Percentiles rank a stretch among this genome's conserved stretches.
Conservation (phyloP, 345 rosid genomes). For the Pistacia atlantica region DNA sequence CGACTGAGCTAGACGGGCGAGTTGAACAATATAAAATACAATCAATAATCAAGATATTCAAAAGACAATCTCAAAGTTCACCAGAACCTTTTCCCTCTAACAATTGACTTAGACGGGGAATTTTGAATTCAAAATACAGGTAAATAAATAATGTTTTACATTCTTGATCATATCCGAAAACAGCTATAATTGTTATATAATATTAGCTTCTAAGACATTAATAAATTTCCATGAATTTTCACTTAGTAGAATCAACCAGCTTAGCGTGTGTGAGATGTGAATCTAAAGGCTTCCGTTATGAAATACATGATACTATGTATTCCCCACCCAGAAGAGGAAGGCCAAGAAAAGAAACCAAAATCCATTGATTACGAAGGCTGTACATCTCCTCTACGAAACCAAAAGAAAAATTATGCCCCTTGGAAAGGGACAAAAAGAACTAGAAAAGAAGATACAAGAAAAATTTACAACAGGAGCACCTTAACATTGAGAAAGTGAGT, state of each 20-base stretch:
- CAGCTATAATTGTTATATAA: too few species aligned
- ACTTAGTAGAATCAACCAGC: not conserved
- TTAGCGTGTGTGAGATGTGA: not conserved
- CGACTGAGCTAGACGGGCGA: constrained; percentile 50
- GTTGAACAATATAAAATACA: too few species aligned
- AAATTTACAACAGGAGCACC: constrained; percentile 46
- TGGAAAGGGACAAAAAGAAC: constrained; percentile 20
- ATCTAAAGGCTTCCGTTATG: constrained; percentile 11
- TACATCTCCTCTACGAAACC: constrained; percentile 54
- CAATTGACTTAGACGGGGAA: constrained; percentile 42
- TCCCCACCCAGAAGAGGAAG: constrained; percentile 23
- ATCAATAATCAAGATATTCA: too few species aligned
- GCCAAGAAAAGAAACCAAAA: constrained; percentile 16
- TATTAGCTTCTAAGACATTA: too few species aligned
- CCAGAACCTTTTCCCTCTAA: constrained; percentile 37
- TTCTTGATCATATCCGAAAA: too few species aligned
- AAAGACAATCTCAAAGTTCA: constrained; percentile 3
- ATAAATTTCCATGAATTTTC: not conserved
- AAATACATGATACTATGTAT: constrained; percentile 20
- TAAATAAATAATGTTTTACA: too few species aligned
- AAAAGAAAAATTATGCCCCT: constrained; percentile 34
- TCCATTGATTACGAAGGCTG: constrained; percentile 52
- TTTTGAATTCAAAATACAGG: too few species aligned
- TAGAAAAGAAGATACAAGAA: constrained; percentile 37
- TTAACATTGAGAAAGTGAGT: constrained; percentile 58